A percentile compares a stretch with the other conserved stretches of the same genome.
Conservation (phyloP, 2,329 filamentous ascomycete genomes). For the Pseudogymnoascus sp. region DNA sequence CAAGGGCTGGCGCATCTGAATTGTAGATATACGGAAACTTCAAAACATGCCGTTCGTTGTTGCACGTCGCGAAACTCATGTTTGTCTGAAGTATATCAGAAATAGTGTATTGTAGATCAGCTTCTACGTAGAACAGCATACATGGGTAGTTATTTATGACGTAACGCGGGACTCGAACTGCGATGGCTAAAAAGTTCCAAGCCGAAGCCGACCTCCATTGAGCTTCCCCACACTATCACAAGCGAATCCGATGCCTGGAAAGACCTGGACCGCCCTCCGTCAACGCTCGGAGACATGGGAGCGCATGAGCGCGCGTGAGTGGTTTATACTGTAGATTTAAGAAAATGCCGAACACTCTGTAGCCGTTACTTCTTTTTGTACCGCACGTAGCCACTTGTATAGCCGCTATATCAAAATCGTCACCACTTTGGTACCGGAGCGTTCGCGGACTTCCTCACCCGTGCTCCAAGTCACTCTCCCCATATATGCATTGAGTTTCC, state of each 20-base stretch:
- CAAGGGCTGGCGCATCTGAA: not conserved
- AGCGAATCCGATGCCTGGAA: conserved; percentile 8
- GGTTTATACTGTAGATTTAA: not conserved
- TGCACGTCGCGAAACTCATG: not conserved
- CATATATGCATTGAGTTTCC: conserved; percentile 10
- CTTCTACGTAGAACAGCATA: not conserved
- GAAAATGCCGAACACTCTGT: not conserved
- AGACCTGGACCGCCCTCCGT: conserved; percentile 6
- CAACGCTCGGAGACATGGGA: conserved; percentile 4
- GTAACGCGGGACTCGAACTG: not conserved
- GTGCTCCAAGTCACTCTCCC: not conserved
- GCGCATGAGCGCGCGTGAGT: not conserved
- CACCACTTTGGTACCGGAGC: conserved; percentile 3
- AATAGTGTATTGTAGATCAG: not conserved
- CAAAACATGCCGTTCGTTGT: not conserved
- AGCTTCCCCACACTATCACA: conserved; percentile 11
- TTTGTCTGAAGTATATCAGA: not conserved
- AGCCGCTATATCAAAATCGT: conserved; percentile 4
- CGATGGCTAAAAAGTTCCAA: not conserved
- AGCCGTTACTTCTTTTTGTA: not conserved
- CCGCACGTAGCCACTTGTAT: not conserved
- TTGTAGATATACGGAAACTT: not conserved
- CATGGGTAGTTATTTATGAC: not conserved
- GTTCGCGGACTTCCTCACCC: conserved; percentile 9
- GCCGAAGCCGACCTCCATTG: conserved; percentile 4